Conservation (phyloP, 371 early-diverging fungal genomes). For the Syncephalastrum monosporum region DNA sequence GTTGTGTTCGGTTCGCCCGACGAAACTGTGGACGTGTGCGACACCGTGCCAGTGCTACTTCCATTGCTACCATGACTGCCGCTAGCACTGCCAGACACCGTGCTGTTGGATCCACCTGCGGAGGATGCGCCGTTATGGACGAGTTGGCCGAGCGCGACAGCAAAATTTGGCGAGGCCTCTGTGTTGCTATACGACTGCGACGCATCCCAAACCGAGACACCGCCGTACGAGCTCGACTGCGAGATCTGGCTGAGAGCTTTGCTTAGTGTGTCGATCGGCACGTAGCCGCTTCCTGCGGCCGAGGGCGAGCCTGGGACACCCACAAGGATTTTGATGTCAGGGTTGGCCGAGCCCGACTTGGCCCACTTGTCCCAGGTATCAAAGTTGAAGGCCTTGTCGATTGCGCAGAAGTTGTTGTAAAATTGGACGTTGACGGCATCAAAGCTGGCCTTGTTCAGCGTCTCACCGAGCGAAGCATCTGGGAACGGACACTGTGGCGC, state of each 20-base stretch:
- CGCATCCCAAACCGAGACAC: slow-evolving; percentile 58
- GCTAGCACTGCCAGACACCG: too few relatives aligned
- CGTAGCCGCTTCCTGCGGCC: slow-evolving; percentile 34
- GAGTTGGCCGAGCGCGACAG: slow-evolving; percentile 27
- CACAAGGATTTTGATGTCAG: slow-evolving; percentile 56
- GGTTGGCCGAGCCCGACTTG: slow-evolving; percentile 54
- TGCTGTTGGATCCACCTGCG: too few relatives aligned
- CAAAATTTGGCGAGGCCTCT: slow-evolving; percentile 29
- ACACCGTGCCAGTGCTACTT: too few relatives aligned
- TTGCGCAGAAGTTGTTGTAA: slow-evolving; percentile 42
- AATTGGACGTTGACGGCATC: slow-evolving; percentile 55
- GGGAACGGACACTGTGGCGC: slow-evolving; percentile 61
- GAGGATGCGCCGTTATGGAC: slow-evolving; percentile 13
- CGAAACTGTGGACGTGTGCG: too few relatives aligned
- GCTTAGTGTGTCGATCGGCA: too few relatives aligned
- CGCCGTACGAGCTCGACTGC: slow-evolving; percentile 50
- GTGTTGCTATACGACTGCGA: slow-evolving; percentile 42
- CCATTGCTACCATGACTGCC: too few relatives aligned
- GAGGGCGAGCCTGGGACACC: slow-evolving; percentile 61
- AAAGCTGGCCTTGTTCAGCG: slow-evolving; percentile 41
- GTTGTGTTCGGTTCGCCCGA: too few relatives aligned
- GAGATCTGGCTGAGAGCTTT: slow-evolving; percentile 21
- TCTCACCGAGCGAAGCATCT: slow-evolving; percentile 49
- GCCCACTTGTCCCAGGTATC: slow-evolving; percentile 70
- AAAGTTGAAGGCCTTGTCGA: slow-evolving; percentile 43